These are phyloP conservation scores for Lactarius pseudohatsudake DNA, from an alignment of 768 basidiomycete genomes.

Conservation along the genomic window DNA sequence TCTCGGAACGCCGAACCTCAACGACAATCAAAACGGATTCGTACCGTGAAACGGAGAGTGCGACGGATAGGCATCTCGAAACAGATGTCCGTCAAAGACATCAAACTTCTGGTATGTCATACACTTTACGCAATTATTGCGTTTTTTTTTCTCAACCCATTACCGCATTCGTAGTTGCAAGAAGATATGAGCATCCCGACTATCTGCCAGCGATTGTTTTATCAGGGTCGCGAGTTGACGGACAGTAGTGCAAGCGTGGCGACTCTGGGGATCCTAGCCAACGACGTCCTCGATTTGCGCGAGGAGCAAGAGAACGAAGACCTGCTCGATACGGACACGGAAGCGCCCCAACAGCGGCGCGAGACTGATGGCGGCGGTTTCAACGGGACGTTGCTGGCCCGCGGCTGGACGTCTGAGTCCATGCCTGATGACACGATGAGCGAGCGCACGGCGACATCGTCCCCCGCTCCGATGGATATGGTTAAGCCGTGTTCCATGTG, in stretches of 20 bases:
- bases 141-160: conserved; percentile 7
- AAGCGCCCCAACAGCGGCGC: conserved; percentile 42
- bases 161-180: conserved; percentile 48
- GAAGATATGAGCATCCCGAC: conserved; percentile 65
- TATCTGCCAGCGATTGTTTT: conserved; percentile 72
- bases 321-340: conserved; percentile 47
- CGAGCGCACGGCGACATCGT: conserved; percentile 26
- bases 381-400: conserved; percentile 67
- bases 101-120: conserved; percentile 64
- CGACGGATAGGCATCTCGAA: conserved; percentile 59
- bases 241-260: conserved; percentile 54
- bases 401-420: conserved; percentile 37
- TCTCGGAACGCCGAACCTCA: conserved; percentile 42
- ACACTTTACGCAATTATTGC: conserved; percentile 1
- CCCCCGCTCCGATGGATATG: conserved; percentile 24
- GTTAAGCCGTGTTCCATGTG: conserved; percentile 25
- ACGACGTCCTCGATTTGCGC: conserved; percentile 65
- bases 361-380: conserved; percentile 68
- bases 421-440: conserved; percentile 26
- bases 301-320: conserved; percentile 62
- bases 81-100: conserved; percentile 69
- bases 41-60: conserved; percentile 52
- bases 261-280: conserved; percentile 55
- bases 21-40: conserved; percentile 72
- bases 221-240: conserved; percentile 59